Evolutionary conservation across 2,329 filamentous ascomycete species (phyloP), one percentile per base, ranked within the genome.

Genomic region (Microascus cirrosus): DNA sequence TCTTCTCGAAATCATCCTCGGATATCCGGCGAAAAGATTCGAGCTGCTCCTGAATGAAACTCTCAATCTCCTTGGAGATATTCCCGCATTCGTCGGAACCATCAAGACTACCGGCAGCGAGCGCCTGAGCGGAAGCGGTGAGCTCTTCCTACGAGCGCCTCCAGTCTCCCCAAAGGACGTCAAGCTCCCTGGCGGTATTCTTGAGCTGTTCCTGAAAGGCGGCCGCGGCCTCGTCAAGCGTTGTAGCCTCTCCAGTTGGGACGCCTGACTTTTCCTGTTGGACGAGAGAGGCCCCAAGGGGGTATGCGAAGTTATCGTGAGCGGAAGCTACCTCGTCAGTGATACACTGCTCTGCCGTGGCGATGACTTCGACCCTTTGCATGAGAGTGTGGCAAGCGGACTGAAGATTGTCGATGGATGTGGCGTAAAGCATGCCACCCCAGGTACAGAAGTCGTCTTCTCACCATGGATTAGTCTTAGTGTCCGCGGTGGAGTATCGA

Each of bases 351-450:
- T 59, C 55, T 13, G 25, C 39, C 13, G 45, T 50, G 28, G 58
- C 53, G 22, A 57, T 51, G 10, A 34, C 32, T 11, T 54, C 50
- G 34, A 58, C 54, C 32, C 60, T 53, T 32, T 39, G 48, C 5
- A 24, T 51, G 22, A 57, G 59, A n/a, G 25, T 45, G 7, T 56
- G 24, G 25, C 42, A 35, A 24, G 58, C 45, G 7, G 22, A 53
- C 18, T 58, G 58, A n/a, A 62, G 56, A 10, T 58, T 58, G 34
- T 59, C 28, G n/a, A 70, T 71, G 58, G 75, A 76, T 28, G 65
- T 61, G 28, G 74, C 64, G 62, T 75, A 79, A 15, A 73, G 61
- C 39, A 72, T 59, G 61, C 75, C 76, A 62, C 68, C 70, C 52
- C 65, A 60, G 59, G 73, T 67, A 61, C 77, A 76, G 5, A 77